Evolutionary conservation across 2,329 filamentous ascomycete genomes (phyloP), one percentile per base, ranked within the genome.

Genomic region (Epichloe gansuensis): DNA sequence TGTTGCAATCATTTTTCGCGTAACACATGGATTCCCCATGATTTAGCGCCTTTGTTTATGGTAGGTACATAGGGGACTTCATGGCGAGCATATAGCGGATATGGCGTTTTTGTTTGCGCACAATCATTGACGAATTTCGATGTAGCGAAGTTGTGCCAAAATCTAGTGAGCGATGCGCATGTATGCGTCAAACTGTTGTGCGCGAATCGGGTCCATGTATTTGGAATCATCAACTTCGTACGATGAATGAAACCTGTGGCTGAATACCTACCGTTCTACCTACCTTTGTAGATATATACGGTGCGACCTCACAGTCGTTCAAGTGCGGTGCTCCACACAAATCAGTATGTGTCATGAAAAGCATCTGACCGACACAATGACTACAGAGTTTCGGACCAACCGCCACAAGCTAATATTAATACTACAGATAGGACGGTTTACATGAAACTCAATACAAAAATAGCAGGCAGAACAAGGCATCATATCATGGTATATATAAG

Each of bases 341-440:
- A 11, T 11, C 3, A 31, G 3, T 11, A 11, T 31, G 31, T 11
- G n/a, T 17, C 21, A 38, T 45, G 23, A 5, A 17, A 17, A 23
- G 13, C 15, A 28, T 23, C 31, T 39, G 13, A 17, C 37, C 38
- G 12, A 13, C 8, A 46, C 13, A 41, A 25, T 41, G n/a, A n/a
- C 4, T 28, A 28, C 25, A 15, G 25, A 39, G 42, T 51, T 38
- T 51, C 15, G 54, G 51, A 13, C 51, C 54, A 51, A 46, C 47
- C 51, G 37, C 51, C 9, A 21, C 44, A 25, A 52, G 34, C 15
- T 49, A 46, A 51, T 44, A n/a, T 47, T 47, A 46, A 51, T 44
- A n/a, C 43, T 47, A 49, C 52, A 48, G 21, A 41, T 34, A 39
- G 13, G 34, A 47, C 28, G 38, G 23, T n/a, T 31, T 46, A 41